phyloP scores from a whole-genome alignment of 2,329 filamentous ascomycete species.

The Trichoderma atrobrunneum region DNA sequence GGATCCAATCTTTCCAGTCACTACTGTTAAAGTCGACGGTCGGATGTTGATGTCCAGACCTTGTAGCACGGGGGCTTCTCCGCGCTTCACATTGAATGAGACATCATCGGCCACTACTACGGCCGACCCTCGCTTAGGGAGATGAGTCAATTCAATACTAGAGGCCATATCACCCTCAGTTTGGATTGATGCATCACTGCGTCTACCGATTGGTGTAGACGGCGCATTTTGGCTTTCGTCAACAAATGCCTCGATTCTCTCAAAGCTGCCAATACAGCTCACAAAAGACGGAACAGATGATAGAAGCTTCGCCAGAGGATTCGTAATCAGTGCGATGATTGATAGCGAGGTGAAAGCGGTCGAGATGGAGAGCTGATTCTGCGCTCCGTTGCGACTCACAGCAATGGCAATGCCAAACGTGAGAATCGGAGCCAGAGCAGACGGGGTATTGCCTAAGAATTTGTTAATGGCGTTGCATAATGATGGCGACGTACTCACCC shows the following conservation, averaged over 20 bases:
- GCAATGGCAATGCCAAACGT: conserved; percentile 26
- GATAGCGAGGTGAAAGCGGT: conserved; percentile 27
- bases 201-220: background rate
- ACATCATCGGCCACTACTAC: background rate
- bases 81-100: background rate
- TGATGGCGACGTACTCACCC: background rate
- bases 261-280: conserved; percentile 26
- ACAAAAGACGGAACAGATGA: conserved; percentile 24
- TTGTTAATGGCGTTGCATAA: background rate
- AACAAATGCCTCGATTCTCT: conserved; percentile 23
- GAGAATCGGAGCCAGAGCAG: conserved; percentile 20
- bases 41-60: background rate
- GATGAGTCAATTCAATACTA: background rate
- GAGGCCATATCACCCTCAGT: background rate
- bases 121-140: background rate
- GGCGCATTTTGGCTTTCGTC: background rate
- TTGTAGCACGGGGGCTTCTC: background rate
- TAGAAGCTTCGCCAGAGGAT: conserved; percentile 24
- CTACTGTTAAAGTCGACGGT: background rate
- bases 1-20: conserved; percentile 7
- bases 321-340: conserved; percentile 26
- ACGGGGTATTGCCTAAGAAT: conserved; percentile 10
- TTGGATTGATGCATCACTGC: background rate
- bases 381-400: background rate
- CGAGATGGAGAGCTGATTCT: conserved; percentile 1